These are phyloP conservation scores for Pythium coloratum DNA, from an alignment of 352 stramenopile genomes.

Conservation along the genomic window DNA sequence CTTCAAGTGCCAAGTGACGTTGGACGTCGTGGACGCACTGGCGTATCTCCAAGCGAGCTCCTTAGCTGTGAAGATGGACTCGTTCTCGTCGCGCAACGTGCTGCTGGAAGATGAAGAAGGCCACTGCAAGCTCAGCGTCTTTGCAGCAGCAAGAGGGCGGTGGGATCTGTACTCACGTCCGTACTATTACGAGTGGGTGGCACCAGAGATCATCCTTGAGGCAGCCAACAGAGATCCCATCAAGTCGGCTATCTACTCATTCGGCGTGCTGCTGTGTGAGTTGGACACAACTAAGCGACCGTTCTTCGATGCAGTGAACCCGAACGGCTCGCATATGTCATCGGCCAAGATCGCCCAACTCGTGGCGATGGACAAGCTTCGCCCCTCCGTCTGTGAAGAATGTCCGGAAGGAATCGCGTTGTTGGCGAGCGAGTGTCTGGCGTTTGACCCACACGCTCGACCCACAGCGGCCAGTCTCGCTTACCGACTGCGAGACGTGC, in stretches of 20 bases:
- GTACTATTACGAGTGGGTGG: slow-evolving; percentile 33
- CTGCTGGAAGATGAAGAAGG: slow-evolving; percentile 42
- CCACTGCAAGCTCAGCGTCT: slow-evolving; percentile 66
- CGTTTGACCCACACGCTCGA: slow-evolving; percentile 51
- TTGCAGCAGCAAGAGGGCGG: slow-evolving; percentile 58
- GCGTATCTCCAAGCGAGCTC: slow-evolving; percentile 47
- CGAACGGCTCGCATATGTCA: slow-evolving; percentile 63
- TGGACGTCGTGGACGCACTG: slow-evolving; percentile 67
- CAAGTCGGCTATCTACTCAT: slow-evolving; percentile 30
- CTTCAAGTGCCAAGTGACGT: slow-evolving; percentile 67
- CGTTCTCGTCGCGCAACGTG: slow-evolving; percentile 73
- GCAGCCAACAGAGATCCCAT: background rate
- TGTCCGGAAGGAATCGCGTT: slow-evolving; percentile 50
- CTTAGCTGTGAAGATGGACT: slow-evolving; percentile 25
- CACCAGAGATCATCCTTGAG: slow-evolving; percentile 27
- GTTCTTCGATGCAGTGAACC: slow-evolving; percentile 64
- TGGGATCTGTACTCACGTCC: slow-evolving; percentile 22
- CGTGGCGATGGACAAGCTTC: slow-evolving; percentile 60
- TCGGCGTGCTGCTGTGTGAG: slow-evolving; percentile 53
- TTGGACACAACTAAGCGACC: slow-evolving; percentile 67
- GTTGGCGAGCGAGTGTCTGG: slow-evolving; percentile 52
- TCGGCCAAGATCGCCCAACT: slow-evolving; percentile 65
- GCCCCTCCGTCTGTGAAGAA: slow-evolving; percentile 46
- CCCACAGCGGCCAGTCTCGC: slow-evolving; percentile 68
- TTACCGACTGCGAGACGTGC: slow-evolving; percentile 71